Evolutionary conservation across 768 basidiomycete species (phyloP).

Genomic region (Kwoniella sp.): DNA sequence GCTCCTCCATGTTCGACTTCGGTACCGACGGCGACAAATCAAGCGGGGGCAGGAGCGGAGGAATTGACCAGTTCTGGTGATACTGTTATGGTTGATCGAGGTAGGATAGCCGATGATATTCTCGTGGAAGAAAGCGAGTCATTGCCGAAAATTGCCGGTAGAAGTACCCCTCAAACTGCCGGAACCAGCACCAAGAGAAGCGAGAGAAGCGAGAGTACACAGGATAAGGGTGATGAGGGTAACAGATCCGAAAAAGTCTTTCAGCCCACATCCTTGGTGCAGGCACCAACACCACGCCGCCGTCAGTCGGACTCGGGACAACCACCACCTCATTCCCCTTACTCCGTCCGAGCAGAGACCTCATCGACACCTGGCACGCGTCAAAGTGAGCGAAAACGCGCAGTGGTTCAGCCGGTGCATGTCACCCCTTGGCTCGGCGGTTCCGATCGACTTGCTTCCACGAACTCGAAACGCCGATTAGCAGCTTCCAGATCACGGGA

Average conservation of each 20-base stretch:
- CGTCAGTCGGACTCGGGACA: not conserved
- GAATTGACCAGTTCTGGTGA: conserved; percentile 1
- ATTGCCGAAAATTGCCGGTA: not conserved
- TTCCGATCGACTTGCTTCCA: not conserved
- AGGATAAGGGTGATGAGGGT: not conserved
- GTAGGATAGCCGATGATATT: not conserved
- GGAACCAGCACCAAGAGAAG: not conserved
- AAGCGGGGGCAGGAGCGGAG: not conserved
- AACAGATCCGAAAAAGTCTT: not conserved
- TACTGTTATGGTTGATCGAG: not conserved
- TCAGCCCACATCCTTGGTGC: not conserved
- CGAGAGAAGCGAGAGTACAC: not conserved
- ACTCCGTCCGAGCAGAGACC: not conserved
- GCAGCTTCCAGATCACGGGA: not conserved
- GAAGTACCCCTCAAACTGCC: not conserved
- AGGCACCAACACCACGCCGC: not conserved
- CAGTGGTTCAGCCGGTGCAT: conserved; percentile 6
- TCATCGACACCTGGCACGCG: not conserved
- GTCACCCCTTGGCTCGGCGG: conserved; percentile 20
- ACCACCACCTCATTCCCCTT: not conserved
- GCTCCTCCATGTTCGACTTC: not conserved
- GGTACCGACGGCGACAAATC: not conserved
- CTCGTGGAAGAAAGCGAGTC: conserved; percentile 26
- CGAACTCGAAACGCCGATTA: not conserved
- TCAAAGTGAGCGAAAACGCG: not conserved